These are phyloP conservation scores for Aquilaria agallochum DNA, from an alignment of 441 rosid species.

Conservation along the genomic window DNA sequence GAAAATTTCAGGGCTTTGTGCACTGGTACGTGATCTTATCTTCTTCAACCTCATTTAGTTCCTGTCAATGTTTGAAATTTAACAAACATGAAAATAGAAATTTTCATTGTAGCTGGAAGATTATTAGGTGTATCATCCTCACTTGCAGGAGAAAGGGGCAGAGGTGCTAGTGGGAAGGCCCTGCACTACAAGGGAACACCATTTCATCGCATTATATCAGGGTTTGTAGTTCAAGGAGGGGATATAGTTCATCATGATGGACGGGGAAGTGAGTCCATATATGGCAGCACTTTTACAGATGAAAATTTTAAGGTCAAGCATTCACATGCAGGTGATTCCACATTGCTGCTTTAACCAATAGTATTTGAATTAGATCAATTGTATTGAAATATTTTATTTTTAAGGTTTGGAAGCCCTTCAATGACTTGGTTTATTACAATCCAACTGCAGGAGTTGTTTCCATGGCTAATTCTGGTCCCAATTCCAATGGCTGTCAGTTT, in stretches of 20 bases:
- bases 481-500: constrained; percentile 94
- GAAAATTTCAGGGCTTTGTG: constrained; percentile 94
- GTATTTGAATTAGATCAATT: too few species aligned
- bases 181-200: constrained; percentile 80
- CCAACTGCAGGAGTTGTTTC: constrained; percentile 65
- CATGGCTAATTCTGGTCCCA: constrained; percentile 88
- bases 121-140: constrained; percentile 1
- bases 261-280: constrained; percentile 71
- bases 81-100: background rate
- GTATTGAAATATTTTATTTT: too few species aligned
- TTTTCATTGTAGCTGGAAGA: background rate
- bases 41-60: constrained; percentile 3
- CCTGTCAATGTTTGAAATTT: background rate
- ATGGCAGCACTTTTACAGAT: constrained; percentile 76
- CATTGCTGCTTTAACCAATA: too few species aligned
- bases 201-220: constrained; percentile 90
- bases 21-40: constrained; percentile 53
- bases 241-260: constrained; percentile 72
- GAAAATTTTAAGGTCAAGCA: constrained; percentile 85
- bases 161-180: constrained; percentile 48
- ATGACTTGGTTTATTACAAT: too few species aligned
- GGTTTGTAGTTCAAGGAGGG: constrained; percentile 94
- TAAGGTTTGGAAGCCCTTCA: too few species aligned
- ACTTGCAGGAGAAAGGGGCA: constrained; percentile 65
- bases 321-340: constrained; percentile 66